Evolutionary conservation across 352 stramenopile genomes (phyloP).

Genomic region (Globisporangium alternatum): DNA sequence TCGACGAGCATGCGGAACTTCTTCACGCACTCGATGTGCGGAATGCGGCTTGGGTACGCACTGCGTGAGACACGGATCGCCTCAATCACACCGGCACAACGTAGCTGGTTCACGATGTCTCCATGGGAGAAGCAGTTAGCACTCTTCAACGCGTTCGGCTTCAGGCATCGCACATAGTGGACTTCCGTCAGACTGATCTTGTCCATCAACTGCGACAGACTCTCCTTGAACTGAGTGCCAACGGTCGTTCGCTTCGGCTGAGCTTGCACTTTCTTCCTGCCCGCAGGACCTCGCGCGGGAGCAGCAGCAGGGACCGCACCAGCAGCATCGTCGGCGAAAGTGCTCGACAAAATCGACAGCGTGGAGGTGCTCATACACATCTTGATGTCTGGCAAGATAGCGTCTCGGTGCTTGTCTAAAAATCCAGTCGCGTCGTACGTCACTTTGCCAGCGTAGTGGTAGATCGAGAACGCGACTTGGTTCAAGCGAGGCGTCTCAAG

Average conservation of each 20-base stretch:
- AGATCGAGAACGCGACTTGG: constrained; percentile 80
- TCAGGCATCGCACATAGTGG: constrained; percentile 85
- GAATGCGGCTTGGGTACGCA: constrained; percentile 78
- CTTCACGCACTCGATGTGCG: constrained; percentile 75
- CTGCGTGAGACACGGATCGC: constrained; percentile 85
- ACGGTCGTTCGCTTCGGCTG: constrained; percentile 72
- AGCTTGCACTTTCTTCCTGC: constrained; percentile 47
- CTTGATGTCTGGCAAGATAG: constrained; percentile 83
- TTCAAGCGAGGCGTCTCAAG: constrained; percentile 82
- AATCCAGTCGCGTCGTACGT: constrained; percentile 82
- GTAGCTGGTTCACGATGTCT: constrained; percentile 81
- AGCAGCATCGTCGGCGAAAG: constrained; percentile 48
- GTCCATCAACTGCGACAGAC: constrained; percentile 78
- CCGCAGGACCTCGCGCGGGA: constrained; percentile 13
- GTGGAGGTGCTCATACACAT: constrained; percentile 77
- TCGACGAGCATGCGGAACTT: constrained; percentile 67
- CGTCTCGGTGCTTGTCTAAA: constrained; percentile 83
- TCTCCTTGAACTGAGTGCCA: constrained; percentile 85
- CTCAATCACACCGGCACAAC: constrained; percentile 84
- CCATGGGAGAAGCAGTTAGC: constrained; percentile 63
- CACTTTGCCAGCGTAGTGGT: constrained; percentile 87
- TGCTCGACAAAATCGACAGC: constrained; percentile 62
- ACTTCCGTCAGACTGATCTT: constrained; percentile 86
- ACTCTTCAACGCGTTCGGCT: constrained; percentile 79
- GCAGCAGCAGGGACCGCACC: constrained; percentile 8